These are phyloP conservation scores for Hymenochaete sp. DNA, from an alignment of 1,284 basidiomycete species.

Conservation along the genomic window DNA sequence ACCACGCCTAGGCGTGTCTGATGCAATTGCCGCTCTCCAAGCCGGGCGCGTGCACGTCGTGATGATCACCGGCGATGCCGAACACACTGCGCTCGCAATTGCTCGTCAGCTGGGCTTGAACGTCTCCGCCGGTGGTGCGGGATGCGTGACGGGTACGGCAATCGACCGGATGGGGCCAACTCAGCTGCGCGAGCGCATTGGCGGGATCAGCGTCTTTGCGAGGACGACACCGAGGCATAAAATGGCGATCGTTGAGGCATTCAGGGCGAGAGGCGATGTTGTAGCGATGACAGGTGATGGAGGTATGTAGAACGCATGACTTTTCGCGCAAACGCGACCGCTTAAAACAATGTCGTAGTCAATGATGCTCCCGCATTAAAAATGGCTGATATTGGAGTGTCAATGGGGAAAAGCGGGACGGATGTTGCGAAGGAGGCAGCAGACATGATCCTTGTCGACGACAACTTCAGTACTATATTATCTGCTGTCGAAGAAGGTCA, in stretches of 20 bases:
- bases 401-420: conserved; percentile 95
- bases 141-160: conserved; percentile 74
- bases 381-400: conserved; percentile 96
- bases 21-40: conserved; percentile 76
- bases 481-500: conserved; percentile 96
- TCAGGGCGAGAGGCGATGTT: conserved; percentile 79
- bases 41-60: conserved; percentile 87
- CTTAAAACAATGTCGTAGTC: conserved; percentile 44
- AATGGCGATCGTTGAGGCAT: conserved; percentile 93
- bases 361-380: conserved; percentile 96
- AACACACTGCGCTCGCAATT: conserved; percentile 85
- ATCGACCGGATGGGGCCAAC: conserved; percentile 77
- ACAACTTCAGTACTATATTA: conserved; percentile 92
- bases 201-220: conserved; percentile 81
- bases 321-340: no score
- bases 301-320: conserved; percentile 31
- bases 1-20: conserved; percentile 86
- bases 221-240: conserved; percentile 94
- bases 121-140: conserved; percentile 30
- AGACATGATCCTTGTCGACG: conserved; percentile 94
- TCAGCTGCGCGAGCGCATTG: conserved; percentile 81
- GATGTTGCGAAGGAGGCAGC: conserved; percentile 98
- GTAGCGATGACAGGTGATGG: conserved; percentile 99
- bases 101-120: conserved; percentile 83
- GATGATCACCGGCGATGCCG: conserved; percentile 97